Evolutionary conservation across 768 basidiomycete genomes (phyloP).

Genomic region (Tremella mesenterica): DNA sequence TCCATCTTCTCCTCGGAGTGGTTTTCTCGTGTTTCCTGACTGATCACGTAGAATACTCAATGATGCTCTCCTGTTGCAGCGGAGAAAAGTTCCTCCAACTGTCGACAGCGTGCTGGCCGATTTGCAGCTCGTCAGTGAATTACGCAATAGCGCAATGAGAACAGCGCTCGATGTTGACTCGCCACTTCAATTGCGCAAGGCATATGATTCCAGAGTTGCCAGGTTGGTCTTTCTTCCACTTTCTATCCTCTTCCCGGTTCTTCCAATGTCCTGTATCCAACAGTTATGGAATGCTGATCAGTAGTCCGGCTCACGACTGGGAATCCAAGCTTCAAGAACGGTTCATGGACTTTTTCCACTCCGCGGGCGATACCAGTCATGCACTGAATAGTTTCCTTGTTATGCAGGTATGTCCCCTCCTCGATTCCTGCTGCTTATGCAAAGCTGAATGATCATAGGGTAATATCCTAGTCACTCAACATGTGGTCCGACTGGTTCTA

Average conservation of each 20-base stretch:
- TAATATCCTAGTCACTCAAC: constrained; percentile 40
- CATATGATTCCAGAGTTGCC: constrained; percentile 16
- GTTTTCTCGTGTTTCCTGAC: constrained; percentile 2
- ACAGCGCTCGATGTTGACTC: constrained; percentile 20
- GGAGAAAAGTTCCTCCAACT: constrained; percentile 21
- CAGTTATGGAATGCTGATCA: neutral
- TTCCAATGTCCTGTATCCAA: too few species aligned
- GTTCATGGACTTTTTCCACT: constrained; percentile 27
- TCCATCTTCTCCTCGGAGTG: too few species aligned
- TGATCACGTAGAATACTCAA: constrained; percentile 22
- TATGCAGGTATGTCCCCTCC: constrained; percentile 23
- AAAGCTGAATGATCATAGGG: too few species aligned
- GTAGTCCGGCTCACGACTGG: constrained; percentile 27
- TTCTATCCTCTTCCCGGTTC: too few species aligned
- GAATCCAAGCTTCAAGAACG: constrained; percentile 22
- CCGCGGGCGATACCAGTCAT: constrained; percentile 18
- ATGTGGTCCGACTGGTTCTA: constrained; percentile 36
- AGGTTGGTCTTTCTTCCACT: constrained; percentile 12
- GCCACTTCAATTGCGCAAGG: constrained; percentile 17
- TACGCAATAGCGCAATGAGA: constrained; percentile 23
- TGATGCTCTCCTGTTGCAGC: constrained; percentile 27
- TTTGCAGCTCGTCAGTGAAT: constrained; percentile 23
- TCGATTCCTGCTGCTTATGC: neutral
- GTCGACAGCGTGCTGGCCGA: constrained; percentile 29
- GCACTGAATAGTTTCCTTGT: constrained; percentile 32